These are phyloP conservation scores for Fraxinus angustifolia DNA, from an alignment of 305 asterid species.

Conservation along the genomic window DNA sequence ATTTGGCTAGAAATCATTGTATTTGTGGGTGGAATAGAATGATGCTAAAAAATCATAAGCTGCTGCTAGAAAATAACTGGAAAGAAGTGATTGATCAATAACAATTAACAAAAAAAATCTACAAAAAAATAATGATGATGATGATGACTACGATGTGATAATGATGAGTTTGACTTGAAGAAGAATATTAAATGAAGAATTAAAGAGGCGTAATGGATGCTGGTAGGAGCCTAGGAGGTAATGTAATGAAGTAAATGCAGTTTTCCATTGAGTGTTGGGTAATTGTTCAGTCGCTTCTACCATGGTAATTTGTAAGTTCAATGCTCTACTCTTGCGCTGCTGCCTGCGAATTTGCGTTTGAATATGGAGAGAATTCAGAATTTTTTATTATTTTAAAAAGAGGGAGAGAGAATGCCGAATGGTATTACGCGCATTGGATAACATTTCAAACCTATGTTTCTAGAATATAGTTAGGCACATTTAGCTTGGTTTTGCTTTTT, in stretches of 20 bases:
- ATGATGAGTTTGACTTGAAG: constrained; percentile 33
- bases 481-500: too few relatives aligned
- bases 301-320: not conserved
- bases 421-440: not conserved
- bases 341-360: not conserved
- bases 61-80: not conserved
- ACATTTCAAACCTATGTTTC: not conserved
- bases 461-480: too few relatives aligned
- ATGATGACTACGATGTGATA: not conserved
- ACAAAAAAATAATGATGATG: not conserved
- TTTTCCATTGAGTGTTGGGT: constrained; percentile 15
- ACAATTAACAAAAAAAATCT: not conserved
- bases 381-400: too few relatives aligned
- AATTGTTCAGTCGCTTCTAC: constrained; percentile 22
- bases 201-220: constrained; percentile 21
- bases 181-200: constrained; percentile 34
- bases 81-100: constrained; percentile 6
- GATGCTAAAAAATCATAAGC: constrained; percentile 6
- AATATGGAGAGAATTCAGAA: not conserved
- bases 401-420: not conserved
- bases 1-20: constrained; percentile 28
- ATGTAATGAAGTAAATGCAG: constrained; percentile 25
- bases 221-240: not conserved
- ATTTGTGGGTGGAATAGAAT: not conserved
- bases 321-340: constrained; percentile 4